Evolutionary conservation across 768 basidiomycete species (phyloP).

Genomic region (Strobilomyces echinocephalus): DNA sequence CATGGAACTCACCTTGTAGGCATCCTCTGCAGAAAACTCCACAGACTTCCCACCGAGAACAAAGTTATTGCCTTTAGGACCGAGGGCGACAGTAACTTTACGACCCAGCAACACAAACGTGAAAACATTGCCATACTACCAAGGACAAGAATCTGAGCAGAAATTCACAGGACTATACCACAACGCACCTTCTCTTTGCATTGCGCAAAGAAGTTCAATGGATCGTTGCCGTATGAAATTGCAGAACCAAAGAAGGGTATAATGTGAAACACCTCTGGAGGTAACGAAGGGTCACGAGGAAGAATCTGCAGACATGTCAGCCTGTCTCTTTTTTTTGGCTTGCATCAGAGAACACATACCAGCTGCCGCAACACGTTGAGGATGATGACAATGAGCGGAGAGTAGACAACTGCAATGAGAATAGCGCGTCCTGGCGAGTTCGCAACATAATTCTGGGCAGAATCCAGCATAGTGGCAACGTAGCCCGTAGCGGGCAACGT

Average conservation of each 20-base stretch:
- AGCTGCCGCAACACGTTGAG: conserved; percentile 78
- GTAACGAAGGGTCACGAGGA: conserved; percentile 65
- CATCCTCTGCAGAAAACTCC: conserved; percentile 92
- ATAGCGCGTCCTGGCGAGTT: conserved; percentile 27
- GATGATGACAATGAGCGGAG: conserved; percentile 62
- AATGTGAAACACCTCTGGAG: conserved; percentile 92
- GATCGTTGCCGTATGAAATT: conserved; percentile 85
- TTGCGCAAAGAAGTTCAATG: conserved; percentile 78
- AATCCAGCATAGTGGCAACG: conserved; percentile 16
- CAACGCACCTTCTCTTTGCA: conserved; percentile 70
- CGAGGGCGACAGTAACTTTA: conserved; percentile 85
- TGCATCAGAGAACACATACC: conserved; percentile 38
- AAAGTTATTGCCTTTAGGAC: conserved; percentile 90
- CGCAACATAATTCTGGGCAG: conserved; percentile 16
- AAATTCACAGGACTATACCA: background rate
- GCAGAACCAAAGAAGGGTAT: conserved; percentile 90
- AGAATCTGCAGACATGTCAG: conserved; percentile 43
- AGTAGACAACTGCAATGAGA: conserved; percentile 49
- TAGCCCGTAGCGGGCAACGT: conserved; percentile 25
- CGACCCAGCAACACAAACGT: conserved; percentile 90
- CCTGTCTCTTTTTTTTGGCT: background rate
- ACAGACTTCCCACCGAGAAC: conserved; percentile 90
- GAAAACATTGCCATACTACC: conserved; percentile 93
- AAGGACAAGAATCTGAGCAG: background rate
- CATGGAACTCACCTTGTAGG: conserved; percentile 66